Base-by-base conservation (phyloP, 1,284 basidiomycete genomes). In the Coniferiporia weirii region DNA sequence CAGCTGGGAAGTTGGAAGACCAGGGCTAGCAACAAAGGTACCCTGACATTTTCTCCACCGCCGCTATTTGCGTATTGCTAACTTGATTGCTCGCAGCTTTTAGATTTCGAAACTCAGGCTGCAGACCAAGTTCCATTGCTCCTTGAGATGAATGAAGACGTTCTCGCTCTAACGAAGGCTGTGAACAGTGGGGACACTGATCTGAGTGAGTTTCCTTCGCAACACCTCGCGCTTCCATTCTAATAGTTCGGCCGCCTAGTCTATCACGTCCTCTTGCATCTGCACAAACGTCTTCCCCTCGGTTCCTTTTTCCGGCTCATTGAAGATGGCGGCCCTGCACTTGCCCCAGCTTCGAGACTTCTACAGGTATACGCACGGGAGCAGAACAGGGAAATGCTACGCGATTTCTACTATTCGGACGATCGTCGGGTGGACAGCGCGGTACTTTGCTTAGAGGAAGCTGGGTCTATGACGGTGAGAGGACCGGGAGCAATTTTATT, bases 371-470 rank as follows among this genome's bases (percentile, higher is more conserved):
- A 95, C 70, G 94, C 93, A 1, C 79, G 89, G 43, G 90, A 95
- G 68, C 90, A 93, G 67, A 93, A 98, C 69, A 77, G 88, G 50
- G 93, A 95, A 63, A 88, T 99, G 81, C 76, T 98, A 12, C 81
- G 92, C 15, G 95, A 99, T 71, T 98, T 97, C 72, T 99, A 96
- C 73, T 99, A 96, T 70, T 96, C 96, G 54, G 97, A 99, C 69
- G 97, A 99, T 72, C 81, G 96, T 61, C 80, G 96, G 48, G 89
- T 93, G 6, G 95, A 98, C 67, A 95, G 87, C 69, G 97, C 93
- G 0, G 81, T 91, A 15, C 75, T 98, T 5, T 89, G 84, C 44
- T 74, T 99, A 46, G 89, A 92, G 46, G 95, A 97, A 69, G 91
- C 93, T 13, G 76, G 81, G 5, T 70, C 72, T 40, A 83, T 84